phyloP scores from a whole-genome alignment of 2,329 filamentous ascomycete genomes.

The Botrytis squamosa region DNA sequence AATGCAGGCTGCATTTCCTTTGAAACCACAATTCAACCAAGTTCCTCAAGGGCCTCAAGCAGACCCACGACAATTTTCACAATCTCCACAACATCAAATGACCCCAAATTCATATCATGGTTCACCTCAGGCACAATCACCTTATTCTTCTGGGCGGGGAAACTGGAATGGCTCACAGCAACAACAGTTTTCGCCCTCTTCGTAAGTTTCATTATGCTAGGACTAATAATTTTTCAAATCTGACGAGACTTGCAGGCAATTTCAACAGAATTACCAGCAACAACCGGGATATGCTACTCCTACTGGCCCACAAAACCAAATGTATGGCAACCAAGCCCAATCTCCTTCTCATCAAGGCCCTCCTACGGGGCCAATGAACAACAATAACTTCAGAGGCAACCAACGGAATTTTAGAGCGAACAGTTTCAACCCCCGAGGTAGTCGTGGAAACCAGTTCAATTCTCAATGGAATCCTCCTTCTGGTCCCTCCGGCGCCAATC shows the following conservation, averaged over 20 bases:
- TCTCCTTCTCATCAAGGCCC: constrained; percentile 55
- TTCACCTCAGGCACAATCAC: constrained; percentile 61
- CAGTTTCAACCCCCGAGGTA: constrained; percentile 50
- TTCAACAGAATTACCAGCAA: constrained; percentile 57
- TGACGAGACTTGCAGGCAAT: constrained; percentile 54
- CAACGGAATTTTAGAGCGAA: constrained; percentile 61
- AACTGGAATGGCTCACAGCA: constrained; percentile 49
- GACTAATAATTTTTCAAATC: constrained; percentile 33
- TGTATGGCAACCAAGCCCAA: constrained; percentile 47
- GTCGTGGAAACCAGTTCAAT: constrained; percentile 55
- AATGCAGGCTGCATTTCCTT: constrained; percentile 41
- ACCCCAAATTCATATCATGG: constrained; percentile 55
- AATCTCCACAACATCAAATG: constrained; percentile 58
- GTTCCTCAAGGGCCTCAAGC: constrained; percentile 33
- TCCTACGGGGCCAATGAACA: constrained; percentile 54
- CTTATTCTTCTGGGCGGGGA: constrained; percentile 55
- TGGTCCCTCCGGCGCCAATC: constrained; percentile 50
- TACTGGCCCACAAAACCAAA: constrained; percentile 54
- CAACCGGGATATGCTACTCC: constrained; percentile 54
- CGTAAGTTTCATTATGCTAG: constrained; percentile 43
- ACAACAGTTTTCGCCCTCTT: constrained; percentile 45
- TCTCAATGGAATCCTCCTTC: constrained; percentile 65
- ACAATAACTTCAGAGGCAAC: constrained; percentile 48
- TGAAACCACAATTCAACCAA: constrained; percentile 41
- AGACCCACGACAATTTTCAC: constrained; percentile 49